Percentiles rank a stretch among this genome's conserved stretches.
Evolutionary conservation across 2,329 filamentous ascomycete species (phyloP).

Genomic region (Aspergillus sp.): DNA sequence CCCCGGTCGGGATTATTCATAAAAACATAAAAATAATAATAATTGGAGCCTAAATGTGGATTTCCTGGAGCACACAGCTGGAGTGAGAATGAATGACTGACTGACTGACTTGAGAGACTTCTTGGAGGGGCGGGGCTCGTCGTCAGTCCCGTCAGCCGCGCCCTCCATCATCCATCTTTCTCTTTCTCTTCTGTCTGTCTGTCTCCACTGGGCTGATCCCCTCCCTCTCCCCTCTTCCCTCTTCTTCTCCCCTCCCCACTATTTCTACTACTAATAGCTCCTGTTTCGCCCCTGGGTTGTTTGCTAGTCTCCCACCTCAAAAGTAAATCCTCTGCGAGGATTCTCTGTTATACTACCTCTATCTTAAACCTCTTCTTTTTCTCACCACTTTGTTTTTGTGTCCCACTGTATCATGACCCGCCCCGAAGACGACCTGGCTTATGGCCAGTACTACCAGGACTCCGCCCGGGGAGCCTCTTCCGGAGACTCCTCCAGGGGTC

Average conservation of each 20-base stretch:
- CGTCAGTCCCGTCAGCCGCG: neutral
- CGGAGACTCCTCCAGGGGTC: conserved; percentile 49
- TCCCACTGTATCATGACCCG: conserved; percentile 35
- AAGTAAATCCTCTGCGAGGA: neutral
- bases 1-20: neutral
- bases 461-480: conserved; percentile 34
- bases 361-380: neutral
- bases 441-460: conserved; percentile 52
- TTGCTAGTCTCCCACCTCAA: neutral
- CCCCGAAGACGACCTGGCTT: conserved; percentile 56
- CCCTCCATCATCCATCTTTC: neutral
- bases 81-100: neutral
- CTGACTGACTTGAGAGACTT: neutral
- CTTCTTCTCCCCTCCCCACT: no score
- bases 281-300: neutral
- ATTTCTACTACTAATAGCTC: neutral
- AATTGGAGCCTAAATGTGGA: neutral
- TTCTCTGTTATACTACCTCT: neutral
- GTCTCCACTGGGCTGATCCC: neutral
- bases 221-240: neutral
- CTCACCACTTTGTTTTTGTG: neutral
- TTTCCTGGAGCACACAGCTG: neutral
- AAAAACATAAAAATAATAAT: no score
- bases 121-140: neutral
- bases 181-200: neutral